Evolutionary conservation across 2,329 filamentous ascomycete species (phyloP).

Genomic region (Hyphodiscus sp.): DNA sequence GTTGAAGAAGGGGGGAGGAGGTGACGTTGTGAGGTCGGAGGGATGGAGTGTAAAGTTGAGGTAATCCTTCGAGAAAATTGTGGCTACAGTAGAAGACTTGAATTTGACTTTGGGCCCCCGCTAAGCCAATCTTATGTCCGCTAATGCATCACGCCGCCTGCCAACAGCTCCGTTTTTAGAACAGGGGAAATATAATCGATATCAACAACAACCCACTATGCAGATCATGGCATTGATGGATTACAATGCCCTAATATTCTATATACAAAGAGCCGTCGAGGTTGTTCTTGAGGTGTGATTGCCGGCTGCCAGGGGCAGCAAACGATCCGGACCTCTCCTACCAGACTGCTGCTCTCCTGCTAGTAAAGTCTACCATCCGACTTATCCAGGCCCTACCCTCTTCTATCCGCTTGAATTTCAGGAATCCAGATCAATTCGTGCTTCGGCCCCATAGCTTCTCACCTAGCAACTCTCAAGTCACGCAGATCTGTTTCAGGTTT

Average conservation of each 20-base stretch:
- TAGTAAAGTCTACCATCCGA: not conserved
- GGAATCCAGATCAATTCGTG: not conserved
- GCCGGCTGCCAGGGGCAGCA: too few species aligned
- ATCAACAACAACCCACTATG: too few species aligned
- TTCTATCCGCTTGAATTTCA: not conserved
- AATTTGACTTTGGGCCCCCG: not conserved
- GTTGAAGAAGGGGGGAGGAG: not conserved
- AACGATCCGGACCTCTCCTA: too few species aligned
- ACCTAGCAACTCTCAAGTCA: not conserved
- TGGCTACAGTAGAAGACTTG: not conserved
- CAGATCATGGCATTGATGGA: too few species aligned
- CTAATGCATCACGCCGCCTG: not conserved
- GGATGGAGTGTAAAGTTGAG: not conserved
- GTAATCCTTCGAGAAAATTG: not conserved
- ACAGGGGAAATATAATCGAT: too few species aligned
- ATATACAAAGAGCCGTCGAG: too few species aligned
- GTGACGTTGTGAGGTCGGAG: not conserved
- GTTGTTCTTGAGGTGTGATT: too few species aligned
- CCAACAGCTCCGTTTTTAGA: too few species aligned
- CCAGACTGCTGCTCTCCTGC: too few species aligned
- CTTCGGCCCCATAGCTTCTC: too few species aligned
- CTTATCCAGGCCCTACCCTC: not conserved
- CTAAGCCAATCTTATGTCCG: not conserved
- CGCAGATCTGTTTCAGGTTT: not conserved
- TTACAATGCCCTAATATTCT: too few species aligned